Evolutionary conservation across 1,284 basidiomycete genomes (phyloP), one percentile per base, ranked within the genome.

Genomic region (Trametes pubescens): DNA sequence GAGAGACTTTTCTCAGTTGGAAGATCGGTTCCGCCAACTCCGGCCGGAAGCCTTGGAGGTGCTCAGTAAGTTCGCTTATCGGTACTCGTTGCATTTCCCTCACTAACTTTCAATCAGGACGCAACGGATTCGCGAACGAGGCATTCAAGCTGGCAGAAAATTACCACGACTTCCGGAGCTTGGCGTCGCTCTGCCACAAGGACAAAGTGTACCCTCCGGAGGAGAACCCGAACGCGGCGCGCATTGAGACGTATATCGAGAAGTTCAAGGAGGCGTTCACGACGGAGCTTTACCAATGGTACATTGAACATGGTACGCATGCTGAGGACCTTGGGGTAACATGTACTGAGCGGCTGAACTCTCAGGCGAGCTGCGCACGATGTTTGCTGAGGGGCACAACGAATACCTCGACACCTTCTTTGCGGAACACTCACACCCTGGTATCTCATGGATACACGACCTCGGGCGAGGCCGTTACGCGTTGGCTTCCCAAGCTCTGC

Each of bases 371-470:
- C 77, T 91, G 16, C 84, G 93, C 38, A 84, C 86, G 4, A 83
- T 98, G 74, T 89, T 96, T 61, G 85, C 87, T 10, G 91, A 92
- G 70, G 88, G 91, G 46, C 87, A 92, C 66, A 78, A 80, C 29
- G 76, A 76, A 0, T 87, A 94, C 55, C 81, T 99, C 64, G 91
- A 93, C 69, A 82, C 81, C 43, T 96, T 93, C 78, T 93, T 99
- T 73, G 78, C 80, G 4, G 78, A 85, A 53, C 80, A 87, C 59
- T 84, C 84, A 0, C 84, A 91, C 71, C 82, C 88, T 14, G 79
- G 86, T 18, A 84, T 96, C 52, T 91, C 93, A 0, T 99, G 97
- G 98, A 82, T 99, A 48, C 93, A 99, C 75, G 90, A 98, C 76
- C 78, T 99, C 48, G 89, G 88, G 0, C 88, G 91, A 65, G 81